Percentiles rank a stretch among this genome's conserved stretches.
phyloP scores from a whole-genome alignment of 345 rosid species.

The Psidium friedrichsthalianum region DNA sequence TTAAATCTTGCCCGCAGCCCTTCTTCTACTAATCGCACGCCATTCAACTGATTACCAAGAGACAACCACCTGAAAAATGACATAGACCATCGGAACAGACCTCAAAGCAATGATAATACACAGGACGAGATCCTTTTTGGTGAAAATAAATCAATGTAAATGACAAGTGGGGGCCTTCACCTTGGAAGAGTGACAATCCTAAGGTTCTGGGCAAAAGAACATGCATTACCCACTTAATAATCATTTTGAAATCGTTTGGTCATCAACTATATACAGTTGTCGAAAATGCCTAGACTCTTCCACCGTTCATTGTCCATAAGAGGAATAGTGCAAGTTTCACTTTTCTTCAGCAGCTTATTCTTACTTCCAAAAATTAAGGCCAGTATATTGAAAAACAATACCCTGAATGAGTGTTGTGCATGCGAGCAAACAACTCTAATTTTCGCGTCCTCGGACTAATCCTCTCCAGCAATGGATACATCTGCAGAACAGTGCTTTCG shows the following conservation, averaged over 20 bases:
- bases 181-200: neutral
- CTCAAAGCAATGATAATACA: neutral
- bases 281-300: neutral
- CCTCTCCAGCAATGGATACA: conserved; percentile 97
- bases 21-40: conserved; percentile 82
- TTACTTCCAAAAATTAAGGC: neutral
- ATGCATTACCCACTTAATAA: neutral
- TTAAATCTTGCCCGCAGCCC: conserved; percentile 88
- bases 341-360: neutral
- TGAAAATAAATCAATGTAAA: neutral
- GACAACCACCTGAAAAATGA: conserved; percentile 69
- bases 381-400: conserved; percentile 8
- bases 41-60: conserved; percentile 85
- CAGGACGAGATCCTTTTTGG: neutral
- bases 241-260: neutral
- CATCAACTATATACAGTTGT: neutral
- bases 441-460: conserved; percentile 94
- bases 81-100: neutral
- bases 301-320: neutral
- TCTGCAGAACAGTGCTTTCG: conserved; percentile 26
- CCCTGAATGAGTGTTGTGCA: conserved; percentile 99
- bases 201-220: neutral
- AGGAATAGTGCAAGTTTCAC: neutral
- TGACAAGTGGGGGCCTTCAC: neutral
- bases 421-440: conserved; percentile 90